phyloP scores from a whole-genome alignment of 139 green algal species.

The Chlorella sp. region DNA sequence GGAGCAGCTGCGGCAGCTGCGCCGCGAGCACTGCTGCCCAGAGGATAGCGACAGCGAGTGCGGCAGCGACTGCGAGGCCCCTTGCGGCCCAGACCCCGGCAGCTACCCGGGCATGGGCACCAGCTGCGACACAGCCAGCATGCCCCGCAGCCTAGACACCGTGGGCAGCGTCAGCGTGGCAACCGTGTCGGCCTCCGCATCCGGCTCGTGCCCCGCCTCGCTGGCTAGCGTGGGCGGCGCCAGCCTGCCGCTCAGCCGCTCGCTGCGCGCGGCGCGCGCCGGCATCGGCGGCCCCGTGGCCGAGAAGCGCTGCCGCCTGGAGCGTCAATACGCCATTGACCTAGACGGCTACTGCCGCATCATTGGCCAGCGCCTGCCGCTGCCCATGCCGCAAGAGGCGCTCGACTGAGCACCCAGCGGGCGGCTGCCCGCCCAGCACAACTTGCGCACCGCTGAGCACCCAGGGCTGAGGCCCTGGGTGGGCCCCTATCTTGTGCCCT shows the following conservation, averaged over 20 bases:
- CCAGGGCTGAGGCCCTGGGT: no score
- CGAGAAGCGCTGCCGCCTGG: not conserved
- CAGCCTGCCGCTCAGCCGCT: not conserved
- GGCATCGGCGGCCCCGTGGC: not conserved
- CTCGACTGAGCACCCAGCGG: not conserved
- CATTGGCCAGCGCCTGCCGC: not conserved
- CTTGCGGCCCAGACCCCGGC: not conserved
- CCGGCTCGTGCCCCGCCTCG: not conserved
- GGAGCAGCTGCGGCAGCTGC: conserved; percentile 9
- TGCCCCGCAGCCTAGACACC: not conserved
- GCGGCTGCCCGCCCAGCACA: no score
- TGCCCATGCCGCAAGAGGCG: not conserved
- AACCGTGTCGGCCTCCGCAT: not conserved
- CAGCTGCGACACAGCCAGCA: not conserved
- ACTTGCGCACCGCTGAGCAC: no score
- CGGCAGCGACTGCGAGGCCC: not conserved
- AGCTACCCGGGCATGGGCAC: not conserved
- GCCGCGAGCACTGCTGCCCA: not conserved
- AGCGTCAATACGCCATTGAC: conserved; percentile 22
- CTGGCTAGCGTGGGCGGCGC: not conserved
- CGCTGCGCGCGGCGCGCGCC: not conserved
- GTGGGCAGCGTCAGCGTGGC: not conserved
- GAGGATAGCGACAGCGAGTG: not conserved
- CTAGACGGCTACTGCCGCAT: not conserved
- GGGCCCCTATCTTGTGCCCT: no score